Conservation (phyloP, 1,284 basidiomycete species). For the Cutaneotrichosporon dermatis region DNA sequence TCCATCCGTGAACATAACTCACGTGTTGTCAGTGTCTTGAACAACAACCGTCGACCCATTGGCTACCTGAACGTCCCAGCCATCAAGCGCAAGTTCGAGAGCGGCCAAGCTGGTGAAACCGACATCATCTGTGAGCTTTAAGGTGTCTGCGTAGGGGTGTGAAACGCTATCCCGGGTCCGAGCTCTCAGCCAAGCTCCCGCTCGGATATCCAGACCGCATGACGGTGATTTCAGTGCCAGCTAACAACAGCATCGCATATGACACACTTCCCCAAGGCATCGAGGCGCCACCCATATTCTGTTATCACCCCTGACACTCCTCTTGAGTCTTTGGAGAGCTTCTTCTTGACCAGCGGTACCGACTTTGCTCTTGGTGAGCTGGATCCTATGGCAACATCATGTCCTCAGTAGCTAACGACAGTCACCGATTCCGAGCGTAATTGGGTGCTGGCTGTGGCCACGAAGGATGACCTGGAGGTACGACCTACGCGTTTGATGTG, state of each 20-base stretch:
- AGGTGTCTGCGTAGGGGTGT: not conserved
- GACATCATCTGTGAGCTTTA: slow-evolving; percentile 53
- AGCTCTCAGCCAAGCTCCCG: not conserved
- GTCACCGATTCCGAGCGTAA: slow-evolving; percentile 77
- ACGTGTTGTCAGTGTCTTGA: slow-evolving; percentile 60
- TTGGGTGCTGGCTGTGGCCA: slow-evolving; percentile 80
- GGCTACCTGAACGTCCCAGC: slow-evolving; percentile 74
- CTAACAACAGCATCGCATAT: slow-evolving; percentile 55
- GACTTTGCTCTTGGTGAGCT: slow-evolving; percentile 69
- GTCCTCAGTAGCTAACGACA: slow-evolving; percentile 35
- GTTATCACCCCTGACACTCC: slow-evolving; percentile 74
- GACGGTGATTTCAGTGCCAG: no score
- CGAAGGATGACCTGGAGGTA: slow-evolving; percentile 69
- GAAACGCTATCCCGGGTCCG: not conserved
- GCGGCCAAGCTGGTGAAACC: slow-evolving; percentile 59
- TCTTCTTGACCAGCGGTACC: slow-evolving; percentile 58
- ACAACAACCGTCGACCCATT: slow-evolving; percentile 64
- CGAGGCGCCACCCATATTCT: slow-evolving; percentile 59
- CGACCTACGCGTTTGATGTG: not conserved
- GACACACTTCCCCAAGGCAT: slow-evolving; percentile 67
- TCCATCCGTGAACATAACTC: no score
- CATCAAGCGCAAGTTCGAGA: slow-evolving; percentile 72
- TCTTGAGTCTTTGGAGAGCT: slow-evolving; percentile 68
- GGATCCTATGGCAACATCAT: no score
- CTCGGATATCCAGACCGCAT: no score